These are phyloP conservation scores for Dendrocalamus latiflorus DNA, from an alignment of 202 grass and related monocot genomes.

Conservation along the genomic window DNA sequence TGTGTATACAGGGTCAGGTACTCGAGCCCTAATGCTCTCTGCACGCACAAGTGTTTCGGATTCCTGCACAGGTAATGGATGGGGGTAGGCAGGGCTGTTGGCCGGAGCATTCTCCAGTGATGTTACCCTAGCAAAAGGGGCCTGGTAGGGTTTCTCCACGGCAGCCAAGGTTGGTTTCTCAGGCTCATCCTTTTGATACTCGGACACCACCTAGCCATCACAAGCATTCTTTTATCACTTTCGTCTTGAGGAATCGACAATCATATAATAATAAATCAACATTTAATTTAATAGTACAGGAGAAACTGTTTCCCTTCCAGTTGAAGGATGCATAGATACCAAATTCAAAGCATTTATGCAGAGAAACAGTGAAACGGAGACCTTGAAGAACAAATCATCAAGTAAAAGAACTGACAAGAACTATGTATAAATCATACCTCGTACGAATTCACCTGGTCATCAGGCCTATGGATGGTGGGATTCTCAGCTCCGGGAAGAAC, in stretches of 20 bases:
- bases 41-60: conserved; percentile 29
- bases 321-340: neutral
- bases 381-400: neutral
- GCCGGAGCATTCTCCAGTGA: conserved; percentile 56
- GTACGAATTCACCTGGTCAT: conserved; percentile 29
- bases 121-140: conserved; percentile 66
- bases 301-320: neutral
- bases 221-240: conserved; percentile 28
- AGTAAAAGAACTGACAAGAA: neutral
- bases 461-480: conserved; percentile 16
- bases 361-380: neutral
- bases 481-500: conserved; percentile 31
- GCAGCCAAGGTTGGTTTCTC: conserved; percentile 24
- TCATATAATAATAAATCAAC: neutral
- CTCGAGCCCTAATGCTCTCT: conserved; percentile 43
- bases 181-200: conserved; percentile 39
- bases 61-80: conserved; percentile 27
- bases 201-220: conserved; percentile 49
- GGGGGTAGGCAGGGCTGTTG: conserved; percentile 11
- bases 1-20: conserved; percentile 20
- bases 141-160: conserved; percentile 51
- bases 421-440: conserved; percentile 53
- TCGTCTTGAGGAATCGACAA: neutral
- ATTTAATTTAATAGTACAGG: neutral
- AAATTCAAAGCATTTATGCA: neutral